Percentiles rank a stretch among this genome's conserved stretches.
Evolutionary conservation across 2,329 filamentous ascomycete genomes (phyloP).

Genomic region (Paramyrothecium sp.): DNA sequence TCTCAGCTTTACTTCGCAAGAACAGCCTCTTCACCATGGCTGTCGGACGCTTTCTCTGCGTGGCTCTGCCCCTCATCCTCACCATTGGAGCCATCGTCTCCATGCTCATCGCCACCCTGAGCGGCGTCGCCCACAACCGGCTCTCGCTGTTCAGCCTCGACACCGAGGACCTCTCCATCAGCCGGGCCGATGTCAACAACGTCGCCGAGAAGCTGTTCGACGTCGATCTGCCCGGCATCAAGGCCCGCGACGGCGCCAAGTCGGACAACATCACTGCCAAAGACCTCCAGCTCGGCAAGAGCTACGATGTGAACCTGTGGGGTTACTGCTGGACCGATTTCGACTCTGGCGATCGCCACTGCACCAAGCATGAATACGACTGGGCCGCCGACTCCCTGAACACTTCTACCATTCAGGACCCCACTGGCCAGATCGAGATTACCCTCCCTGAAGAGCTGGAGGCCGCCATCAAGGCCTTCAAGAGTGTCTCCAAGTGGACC

Average conservation of each 20-base stretch:
- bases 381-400: conserved; percentile 76
- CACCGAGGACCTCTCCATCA: conserved; percentile 53
- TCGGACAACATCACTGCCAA: conserved; percentile 53
- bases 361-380: conserved; percentile 69
- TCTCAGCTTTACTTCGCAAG: neutral
- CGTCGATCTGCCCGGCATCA: conserved; percentile 14
- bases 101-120: conserved; percentile 55
- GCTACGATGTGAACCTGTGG: conserved; percentile 83
- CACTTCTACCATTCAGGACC: conserved; percentile 53
- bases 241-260: conserved; percentile 11
- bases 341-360: conserved; percentile 52
- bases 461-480: conserved; percentile 70
- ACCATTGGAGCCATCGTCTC: conserved; percentile 76
- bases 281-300: conserved; percentile 64
- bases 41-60: conserved; percentile 79
- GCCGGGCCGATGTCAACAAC: conserved; percentile 29
- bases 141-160: conserved; percentile 62
- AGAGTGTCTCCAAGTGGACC: conserved; percentile 75
- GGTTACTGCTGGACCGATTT: conserved; percentile 73
- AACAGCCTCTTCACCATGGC: conserved; percentile 43
- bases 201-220: conserved; percentile 27
- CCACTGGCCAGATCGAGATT: conserved; percentile 45
- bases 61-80: conserved; percentile 80
- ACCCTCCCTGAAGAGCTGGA: conserved; percentile 65
- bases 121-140: conserved; percentile 54